Evolutionary conservation across 2,329 filamentous ascomycete species (phyloP), one percentile per base, ranked within the genome.

Genomic region (Setomelanomma holmii): DNA sequence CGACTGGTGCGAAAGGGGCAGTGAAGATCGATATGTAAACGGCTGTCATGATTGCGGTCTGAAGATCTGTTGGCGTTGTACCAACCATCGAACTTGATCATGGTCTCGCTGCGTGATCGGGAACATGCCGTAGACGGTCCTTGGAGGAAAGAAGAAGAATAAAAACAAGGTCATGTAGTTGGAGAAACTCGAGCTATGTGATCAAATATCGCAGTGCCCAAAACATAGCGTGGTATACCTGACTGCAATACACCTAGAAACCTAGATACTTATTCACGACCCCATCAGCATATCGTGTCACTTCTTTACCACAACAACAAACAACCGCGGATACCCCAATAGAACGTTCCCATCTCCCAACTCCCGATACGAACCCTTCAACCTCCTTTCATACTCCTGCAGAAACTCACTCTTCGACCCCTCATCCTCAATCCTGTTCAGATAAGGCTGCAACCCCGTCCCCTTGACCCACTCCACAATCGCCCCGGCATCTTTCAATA

Each of bases 381-480:
- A 40, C 4, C 71, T 67, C 22, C 55, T 64, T 62, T 81, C 54
- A 65, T 86, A 87, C 35, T 74, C 75, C 0, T 64, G 47, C 45
- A 85, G 52, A 58, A 80, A 86, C 1, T 41, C 75, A 8, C 75
- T 66, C 52, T 71, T 77, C 42, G 45, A 57, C 17, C 22, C 59
- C 24, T 80, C 75, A 2, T 72, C 68, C 1, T 70, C 66, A 33
- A 86, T 71, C 3, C 76, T 72, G 40, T 85, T 76, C 47, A 86
- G 45, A 58, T 78, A 87, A 0, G 84, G 84, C 58, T 78, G 75
- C 58, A 87, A 63, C 0, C 83, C 84, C 0, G 82, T 85, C 0
- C 82, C 81, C 56, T 80, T 81, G 3, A 86, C 80, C 84, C 84
- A 87, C 65, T 86, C 83, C 5, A 86, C 79, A 36, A 87, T 81